These are phyloP conservation scores for Penicillium palitans DNA, from an alignment of 2,329 filamentous ascomycete species.

Conservation along the genomic window DNA sequence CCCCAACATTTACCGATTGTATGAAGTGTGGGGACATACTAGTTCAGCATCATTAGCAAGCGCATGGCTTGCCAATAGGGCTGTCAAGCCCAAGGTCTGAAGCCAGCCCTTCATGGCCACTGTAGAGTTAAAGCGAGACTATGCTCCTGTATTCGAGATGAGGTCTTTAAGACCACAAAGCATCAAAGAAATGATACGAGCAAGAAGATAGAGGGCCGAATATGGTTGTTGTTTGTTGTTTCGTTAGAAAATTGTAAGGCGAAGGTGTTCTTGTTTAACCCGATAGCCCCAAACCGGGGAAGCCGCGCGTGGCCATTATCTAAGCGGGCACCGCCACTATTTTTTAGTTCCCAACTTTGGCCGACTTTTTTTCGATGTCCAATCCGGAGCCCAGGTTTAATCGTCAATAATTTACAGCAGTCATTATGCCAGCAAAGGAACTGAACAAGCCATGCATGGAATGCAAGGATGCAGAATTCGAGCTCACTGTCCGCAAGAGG, in stretches of 20 bases:
- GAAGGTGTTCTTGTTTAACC: slow-evolving; percentile 9
- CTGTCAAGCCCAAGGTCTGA: slow-evolving; percentile 38
- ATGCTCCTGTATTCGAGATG: slow-evolving; percentile 26
- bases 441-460: slow-evolving; percentile 52
- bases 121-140: slow-evolving; percentile 26
- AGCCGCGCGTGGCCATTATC: slow-evolving; percentile 29
- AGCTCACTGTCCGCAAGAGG: slow-evolving; percentile 58
- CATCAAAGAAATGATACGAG: slow-evolving; percentile 22
- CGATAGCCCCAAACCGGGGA: slow-evolving; percentile 22
- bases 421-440: slow-evolving; percentile 37
- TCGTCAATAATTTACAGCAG: neutral
- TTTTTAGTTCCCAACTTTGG: slow-evolving; percentile 15
- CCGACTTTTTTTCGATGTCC: slow-evolving; percentile 20
- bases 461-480: slow-evolving; percentile 54
- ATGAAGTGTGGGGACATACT: slow-evolving; percentile 30
- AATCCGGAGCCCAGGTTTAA: neutral
- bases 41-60: slow-evolving; percentile 50
- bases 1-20: neutral
- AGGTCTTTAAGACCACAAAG: slow-evolving; percentile 14
- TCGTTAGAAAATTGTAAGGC: slow-evolving; percentile 9
- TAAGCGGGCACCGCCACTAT: slow-evolving; percentile 26
- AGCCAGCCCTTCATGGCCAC: slow-evolving; percentile 45
- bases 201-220: slow-evolving; percentile 1
- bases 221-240: neutral
- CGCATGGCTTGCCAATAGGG: slow-evolving; percentile 39